Evolutionary conservation across 768 basidiomycete genomes (phyloP).

Genomic region (Plicaturopsis crispa): DNA sequence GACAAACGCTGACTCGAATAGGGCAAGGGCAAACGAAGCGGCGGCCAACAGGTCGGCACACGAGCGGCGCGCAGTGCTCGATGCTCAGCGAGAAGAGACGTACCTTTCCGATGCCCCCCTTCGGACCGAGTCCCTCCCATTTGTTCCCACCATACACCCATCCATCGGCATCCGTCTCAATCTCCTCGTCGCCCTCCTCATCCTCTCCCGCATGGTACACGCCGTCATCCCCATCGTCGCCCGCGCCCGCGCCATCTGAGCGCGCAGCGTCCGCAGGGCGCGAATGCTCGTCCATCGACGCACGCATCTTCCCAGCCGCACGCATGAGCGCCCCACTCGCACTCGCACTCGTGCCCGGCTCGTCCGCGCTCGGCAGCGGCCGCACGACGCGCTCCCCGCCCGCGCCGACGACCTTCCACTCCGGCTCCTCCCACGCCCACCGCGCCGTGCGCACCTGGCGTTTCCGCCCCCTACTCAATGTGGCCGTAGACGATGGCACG

Average conservation of each 20-base stretch:
- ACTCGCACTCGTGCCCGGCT: conserved; percentile 28
- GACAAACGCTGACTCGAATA: no score
- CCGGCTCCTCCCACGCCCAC: conserved; percentile 89
- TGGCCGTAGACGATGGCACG: conserved; percentile 34
- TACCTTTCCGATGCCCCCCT: conserved; percentile 84
- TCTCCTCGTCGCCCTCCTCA: conserved; percentile 38
- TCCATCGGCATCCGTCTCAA: conserved; percentile 73
- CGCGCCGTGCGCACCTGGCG: conserved; percentile 64
- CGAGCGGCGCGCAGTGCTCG: no score
- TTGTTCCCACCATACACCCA: conserved; percentile 97
- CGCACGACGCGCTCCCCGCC: conserved; percentile 48
- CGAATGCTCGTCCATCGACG: conserved; percentile 38
- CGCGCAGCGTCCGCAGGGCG: conserved; percentile 9
- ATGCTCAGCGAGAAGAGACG: conserved; percentile 7
- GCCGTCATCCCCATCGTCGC: conserved; percentile 16
- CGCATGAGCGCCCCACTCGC: conserved; percentile 35
- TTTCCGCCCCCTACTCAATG: conserved; percentile 26
- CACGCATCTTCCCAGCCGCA: conserved; percentile 39
- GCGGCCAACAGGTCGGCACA: no score
- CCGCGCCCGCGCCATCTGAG: conserved; percentile 7
- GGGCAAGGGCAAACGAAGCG: no score
- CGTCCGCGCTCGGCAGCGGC: conserved; percentile 43
- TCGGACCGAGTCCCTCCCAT: conserved; percentile 73
- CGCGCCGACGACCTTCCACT: conserved; percentile 77
- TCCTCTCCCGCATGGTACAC: conserved; percentile 22